Conservation (phyloP, 2,329 filamentous ascomycete species). For the Raffaelea albimanens region DNA sequence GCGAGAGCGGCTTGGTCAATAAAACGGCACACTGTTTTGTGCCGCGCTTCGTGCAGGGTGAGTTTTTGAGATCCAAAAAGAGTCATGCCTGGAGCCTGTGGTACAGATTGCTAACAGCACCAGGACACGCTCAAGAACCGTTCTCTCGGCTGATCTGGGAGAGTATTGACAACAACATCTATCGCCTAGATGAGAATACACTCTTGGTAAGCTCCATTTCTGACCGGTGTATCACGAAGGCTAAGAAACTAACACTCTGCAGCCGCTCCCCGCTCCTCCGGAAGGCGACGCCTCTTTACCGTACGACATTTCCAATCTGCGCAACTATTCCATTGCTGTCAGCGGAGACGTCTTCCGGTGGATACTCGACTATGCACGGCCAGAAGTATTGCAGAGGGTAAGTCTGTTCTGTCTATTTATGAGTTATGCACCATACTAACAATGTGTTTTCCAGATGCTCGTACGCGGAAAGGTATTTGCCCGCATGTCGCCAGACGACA, state of each 20-base stretch:
- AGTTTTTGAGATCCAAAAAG: conserved; percentile 9
- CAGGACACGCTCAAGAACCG: conserved; percentile 63
- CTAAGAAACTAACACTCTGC: background rate
- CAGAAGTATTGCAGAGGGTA: conserved; percentile 65
- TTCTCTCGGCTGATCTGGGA: conserved; percentile 77
- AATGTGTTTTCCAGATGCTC: conserved; percentile 55
- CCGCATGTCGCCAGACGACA: conserved; percentile 97
- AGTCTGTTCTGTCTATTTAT: conserved; percentile 15
- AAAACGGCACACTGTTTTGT: conserved; percentile 82
- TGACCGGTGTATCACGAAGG: background rate
- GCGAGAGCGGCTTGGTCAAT: conserved; percentile 79
- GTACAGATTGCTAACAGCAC: background rate
- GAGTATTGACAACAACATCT: conserved; percentile 79
- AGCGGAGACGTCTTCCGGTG: conserved; percentile 93
- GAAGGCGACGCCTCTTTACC: conserved; percentile 75
- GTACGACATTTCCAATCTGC: conserved; percentile 70
- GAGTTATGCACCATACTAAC: background rate
- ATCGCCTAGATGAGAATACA: conserved; percentile 68
- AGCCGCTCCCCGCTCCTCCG: conserved; percentile 45
- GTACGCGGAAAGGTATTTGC: conserved; percentile 89
- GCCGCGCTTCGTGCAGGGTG: conserved; percentile 72
- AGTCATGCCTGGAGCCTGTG: background rate
- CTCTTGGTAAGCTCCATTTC: conserved; percentile 42
- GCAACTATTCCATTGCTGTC: conserved; percentile 81
- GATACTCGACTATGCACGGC: conserved; percentile 83